phyloP scores from a whole-genome alignment of 805 yeast genomes.

The Saturnispora serradocipensis region DNA sequence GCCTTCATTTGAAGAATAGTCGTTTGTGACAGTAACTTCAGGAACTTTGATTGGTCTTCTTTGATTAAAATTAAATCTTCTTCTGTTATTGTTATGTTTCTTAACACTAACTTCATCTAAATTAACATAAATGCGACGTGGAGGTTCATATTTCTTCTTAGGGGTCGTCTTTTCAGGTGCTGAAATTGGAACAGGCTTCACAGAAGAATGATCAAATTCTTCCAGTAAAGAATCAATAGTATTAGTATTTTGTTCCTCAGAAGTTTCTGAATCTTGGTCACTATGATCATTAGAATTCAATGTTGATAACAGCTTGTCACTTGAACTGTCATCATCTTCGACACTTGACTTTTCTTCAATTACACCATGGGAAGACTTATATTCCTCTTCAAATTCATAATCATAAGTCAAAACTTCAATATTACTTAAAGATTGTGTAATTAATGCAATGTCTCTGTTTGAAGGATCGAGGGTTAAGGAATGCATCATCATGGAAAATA shows the following conservation, averaged over 20 bases:
- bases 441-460: constrained; percentile 58
- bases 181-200: background rate
- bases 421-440: constrained; percentile 51
- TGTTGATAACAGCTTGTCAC: background rate
- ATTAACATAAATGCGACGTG: constrained; percentile 8
- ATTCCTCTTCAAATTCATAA: constrained; percentile 45
- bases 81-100: background rate
- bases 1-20: constrained; percentile 12
- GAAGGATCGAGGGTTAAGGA: constrained; percentile 79
- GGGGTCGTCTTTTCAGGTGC: background rate
- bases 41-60: constrained; percentile 27
- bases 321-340: background rate
- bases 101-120: constrained; percentile 3
- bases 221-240: background rate
- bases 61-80: constrained; percentile 14
- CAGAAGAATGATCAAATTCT: constrained; percentile 2
- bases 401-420: constrained; percentile 73
- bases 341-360: constrained; percentile 11
- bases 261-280: background rate
- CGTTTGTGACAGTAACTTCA: constrained; percentile 13
- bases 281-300: background rate
- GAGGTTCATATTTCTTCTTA: constrained; percentile 12
- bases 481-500: constrained; percentile 74
- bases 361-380: constrained; percentile 4
- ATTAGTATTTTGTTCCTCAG: background rate